Conservation (phyloP, 164 flowering plant genomes). For the Hamamelis virginiana region DNA sequence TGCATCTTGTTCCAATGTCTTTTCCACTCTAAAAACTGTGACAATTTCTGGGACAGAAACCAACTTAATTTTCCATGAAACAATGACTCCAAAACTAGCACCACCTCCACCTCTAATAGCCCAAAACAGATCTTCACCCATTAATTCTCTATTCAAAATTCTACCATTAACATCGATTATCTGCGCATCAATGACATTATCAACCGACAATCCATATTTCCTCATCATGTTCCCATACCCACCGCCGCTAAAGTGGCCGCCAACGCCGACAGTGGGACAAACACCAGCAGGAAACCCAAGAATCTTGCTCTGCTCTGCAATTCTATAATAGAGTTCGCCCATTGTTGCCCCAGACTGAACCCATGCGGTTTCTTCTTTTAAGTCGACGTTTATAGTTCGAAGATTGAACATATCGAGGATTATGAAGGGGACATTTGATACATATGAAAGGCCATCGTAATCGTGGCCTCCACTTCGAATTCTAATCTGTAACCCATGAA, state of each 20-base stretch:
- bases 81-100: constrained; percentile 42
- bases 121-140: constrained; percentile 63
- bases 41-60: constrained; percentile 40
- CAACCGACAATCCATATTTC: constrained; percentile 43
- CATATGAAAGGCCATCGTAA: constrained; percentile 46
- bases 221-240: constrained; percentile 48
- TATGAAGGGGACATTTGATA: constrained; percentile 29
- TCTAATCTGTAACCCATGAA: constrained; percentile 24
- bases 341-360: constrained; percentile 44
- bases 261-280: constrained; percentile 41
- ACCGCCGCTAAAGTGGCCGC: constrained; percentile 46
- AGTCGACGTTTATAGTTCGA: constrained; percentile 19
- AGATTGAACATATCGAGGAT: constrained; percentile 36
- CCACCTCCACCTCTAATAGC: constrained; percentile 58
- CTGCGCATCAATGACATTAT: constrained; percentile 42
- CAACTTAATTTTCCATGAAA: constrained; percentile 39
- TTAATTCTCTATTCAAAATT: constrained; percentile 33
- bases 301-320: constrained; percentile 32
- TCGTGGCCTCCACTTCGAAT: constrained; percentile 56
- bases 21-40: constrained; percentile 32
- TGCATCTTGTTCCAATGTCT: constrained; percentile 30
- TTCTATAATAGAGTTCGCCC: constrained; percentile 39
- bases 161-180: constrained; percentile 38
- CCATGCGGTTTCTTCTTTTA: constrained; percentile 32
- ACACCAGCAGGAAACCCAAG: constrained; percentile 43